Conservation (phyloP, 2,329 filamentous ascomycete genomes). For the Ciborinia camelliae region DNA sequence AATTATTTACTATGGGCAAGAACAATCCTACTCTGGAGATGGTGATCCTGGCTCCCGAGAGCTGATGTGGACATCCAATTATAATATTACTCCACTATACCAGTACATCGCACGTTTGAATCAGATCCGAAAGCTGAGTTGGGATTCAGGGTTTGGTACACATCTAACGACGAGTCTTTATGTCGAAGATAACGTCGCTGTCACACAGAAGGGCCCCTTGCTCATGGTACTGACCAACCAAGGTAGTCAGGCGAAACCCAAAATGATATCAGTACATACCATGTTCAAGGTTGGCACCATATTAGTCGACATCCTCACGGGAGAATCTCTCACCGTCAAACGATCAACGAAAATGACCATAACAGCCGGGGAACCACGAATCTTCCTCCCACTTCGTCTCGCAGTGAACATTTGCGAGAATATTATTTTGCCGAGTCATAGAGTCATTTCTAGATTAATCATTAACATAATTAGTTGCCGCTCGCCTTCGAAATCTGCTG, state of each 20-base stretch:
- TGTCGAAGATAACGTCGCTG: slow-evolving; percentile 15
- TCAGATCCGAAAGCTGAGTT: slow-evolving; percentile 20
- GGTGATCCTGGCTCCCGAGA: slow-evolving; percentile 43
- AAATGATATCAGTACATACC: slow-evolving; percentile 12
- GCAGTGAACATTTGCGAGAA: slow-evolving; percentile 16
- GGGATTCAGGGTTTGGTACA: slow-evolving; percentile 23
- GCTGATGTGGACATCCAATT: slow-evolving; percentile 42
- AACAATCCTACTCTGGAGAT: slow-evolving; percentile 46
- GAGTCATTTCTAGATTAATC: slow-evolving; percentile 1
- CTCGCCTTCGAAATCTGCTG: background rate
- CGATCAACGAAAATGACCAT: slow-evolving; percentile 18
- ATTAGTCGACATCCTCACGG: slow-evolving; percentile 23
- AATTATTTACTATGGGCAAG: slow-evolving; percentile 51
- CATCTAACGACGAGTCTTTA: slow-evolving; percentile 19
- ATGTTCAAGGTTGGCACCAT: slow-evolving; percentile 21
- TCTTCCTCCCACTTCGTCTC: slow-evolving; percentile 20
- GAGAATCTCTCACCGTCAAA: slow-evolving; percentile 22
- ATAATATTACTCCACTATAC: slow-evolving; percentile 35
- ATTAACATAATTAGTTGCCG: background rate
- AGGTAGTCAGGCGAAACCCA: slow-evolving; percentile 18
- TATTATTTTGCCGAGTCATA: slow-evolving; percentile 16
- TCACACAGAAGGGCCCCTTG: slow-evolving; percentile 23
- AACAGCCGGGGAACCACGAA: slow-evolving; percentile 18
- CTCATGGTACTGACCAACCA: slow-evolving; percentile 24
- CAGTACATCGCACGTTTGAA: slow-evolving; percentile 23